A percentile compares a stretch with the other conserved stretches of the same genome.
Conservation (phyloP, 2,329 filamentous ascomycete species). For the Incumbomyces lentus region DNA sequence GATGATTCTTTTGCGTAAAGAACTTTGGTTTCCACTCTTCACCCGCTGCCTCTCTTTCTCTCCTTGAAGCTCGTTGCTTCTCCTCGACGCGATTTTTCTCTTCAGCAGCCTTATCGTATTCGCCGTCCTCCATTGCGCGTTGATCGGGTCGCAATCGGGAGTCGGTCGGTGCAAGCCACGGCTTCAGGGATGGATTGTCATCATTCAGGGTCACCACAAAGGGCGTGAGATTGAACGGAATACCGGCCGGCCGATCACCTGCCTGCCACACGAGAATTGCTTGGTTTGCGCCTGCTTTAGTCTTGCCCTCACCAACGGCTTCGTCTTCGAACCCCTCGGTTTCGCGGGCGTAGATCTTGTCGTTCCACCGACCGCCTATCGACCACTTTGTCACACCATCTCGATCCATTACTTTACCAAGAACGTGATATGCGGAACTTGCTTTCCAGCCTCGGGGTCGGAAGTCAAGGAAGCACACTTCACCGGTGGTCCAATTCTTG, state of each 20-base stretch:
- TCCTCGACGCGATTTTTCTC: conserved; percentile 95
- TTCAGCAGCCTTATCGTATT: conserved; percentile 82
- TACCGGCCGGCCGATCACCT: conserved; percentile 65
- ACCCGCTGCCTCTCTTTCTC: conserved; percentile 62
- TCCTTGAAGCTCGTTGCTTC: conserved; percentile 68
- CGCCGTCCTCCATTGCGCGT: conserved; percentile 95
- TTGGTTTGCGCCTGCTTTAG: conserved; percentile 48
- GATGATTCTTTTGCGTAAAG: conserved; percentile 65
- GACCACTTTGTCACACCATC: conserved; percentile 75
- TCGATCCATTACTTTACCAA: conserved; percentile 72
- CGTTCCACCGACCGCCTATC: conserved; percentile 92
- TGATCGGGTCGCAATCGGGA: conserved; percentile 89
- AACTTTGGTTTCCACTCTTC: conserved; percentile 76
- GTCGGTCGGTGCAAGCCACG: conserved; percentile 80
- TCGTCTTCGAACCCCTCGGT: conserved; percentile 81
- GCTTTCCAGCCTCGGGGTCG: conserved; percentile 95
- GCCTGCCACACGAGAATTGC: conserved; percentile 92
- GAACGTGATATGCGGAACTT: conserved; percentile 77
- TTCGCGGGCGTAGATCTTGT: conserved; percentile 85
- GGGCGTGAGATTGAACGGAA: conserved; percentile 94
- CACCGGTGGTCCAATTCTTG: conserved; percentile 93
- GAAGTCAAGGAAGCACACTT: conserved; percentile 82
- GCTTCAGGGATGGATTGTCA: conserved; percentile 67
- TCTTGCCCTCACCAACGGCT: conserved; percentile 37
- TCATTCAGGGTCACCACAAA: conserved; percentile 94